Conservation (phyloP, 192 early-diverging fungal genomes). For the Phlyctochytrium bullatum region DNA sequence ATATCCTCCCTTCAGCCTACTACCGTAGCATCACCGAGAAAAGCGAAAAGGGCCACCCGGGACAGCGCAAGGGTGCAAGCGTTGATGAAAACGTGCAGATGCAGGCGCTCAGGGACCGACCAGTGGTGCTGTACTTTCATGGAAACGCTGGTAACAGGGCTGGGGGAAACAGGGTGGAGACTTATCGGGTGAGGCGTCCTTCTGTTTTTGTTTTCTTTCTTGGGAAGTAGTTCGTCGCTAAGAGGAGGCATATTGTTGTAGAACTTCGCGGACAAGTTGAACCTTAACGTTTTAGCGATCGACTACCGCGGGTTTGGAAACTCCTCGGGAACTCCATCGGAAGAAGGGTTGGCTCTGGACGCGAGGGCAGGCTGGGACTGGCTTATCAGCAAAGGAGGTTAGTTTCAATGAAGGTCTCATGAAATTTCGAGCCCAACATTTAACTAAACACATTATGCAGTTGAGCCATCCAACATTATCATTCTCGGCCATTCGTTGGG, state of each 20-base stretch:
- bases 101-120: slow-evolving; percentile 6
- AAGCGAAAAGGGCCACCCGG: slow-evolving; percentile 24
- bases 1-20: slow-evolving; percentile 29
- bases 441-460: too few species aligned
- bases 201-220: neutral
- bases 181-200: neutral
- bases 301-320: slow-evolving; percentile 60
- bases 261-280: neutral
- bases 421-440: too few species aligned
- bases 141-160: slow-evolving; percentile 57
- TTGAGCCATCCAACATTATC: slow-evolving; percentile 36
- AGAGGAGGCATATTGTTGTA: too few species aligned
- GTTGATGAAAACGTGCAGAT: neutral
- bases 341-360: slow-evolving; percentile 37
- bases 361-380: slow-evolving; percentile 46
- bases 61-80: neutral
- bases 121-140: slow-evolving; percentile 52
- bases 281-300: slow-evolving; percentile 43
- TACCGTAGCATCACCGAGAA: slow-evolving; percentile 11
- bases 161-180: neutral
- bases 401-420: too few species aligned
- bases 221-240: neutral
- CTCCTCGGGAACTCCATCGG: slow-evolving; percentile 38
- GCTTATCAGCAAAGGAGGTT: slow-evolving; percentile 29
- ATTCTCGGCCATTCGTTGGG: slow-evolving; percentile 49